phyloP scores from a whole-genome alignment of 108 stramenopile genomes.

The Parietichytrium sp. region DNA sequence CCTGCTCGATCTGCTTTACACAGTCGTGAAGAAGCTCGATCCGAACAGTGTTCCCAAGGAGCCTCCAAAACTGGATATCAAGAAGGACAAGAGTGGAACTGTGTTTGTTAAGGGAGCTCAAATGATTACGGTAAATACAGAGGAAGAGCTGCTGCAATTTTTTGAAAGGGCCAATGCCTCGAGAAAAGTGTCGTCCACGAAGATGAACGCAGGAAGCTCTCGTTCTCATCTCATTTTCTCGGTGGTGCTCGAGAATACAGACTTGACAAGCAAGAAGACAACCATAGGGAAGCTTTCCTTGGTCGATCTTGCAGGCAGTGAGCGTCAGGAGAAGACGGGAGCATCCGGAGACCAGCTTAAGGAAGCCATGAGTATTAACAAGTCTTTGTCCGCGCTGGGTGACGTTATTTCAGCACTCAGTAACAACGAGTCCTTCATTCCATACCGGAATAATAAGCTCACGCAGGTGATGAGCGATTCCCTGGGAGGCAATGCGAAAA shows the following conservation, averaged over 20 bases:
- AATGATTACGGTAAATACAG: constrained; percentile 41
- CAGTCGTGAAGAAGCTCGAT: constrained; percentile 9
- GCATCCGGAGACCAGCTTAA: constrained; percentile 53
- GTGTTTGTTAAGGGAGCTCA: constrained; percentile 58
- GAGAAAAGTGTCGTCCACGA: constrained; percentile 62
- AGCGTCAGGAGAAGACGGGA: constrained; percentile 56
- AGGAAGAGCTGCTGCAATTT: constrained; percentile 51
- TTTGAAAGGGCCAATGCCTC: constrained; percentile 59
- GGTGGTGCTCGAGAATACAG: constrained; percentile 53
- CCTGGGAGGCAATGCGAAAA: constrained; percentile 67
- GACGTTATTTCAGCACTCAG: constrained; percentile 70
- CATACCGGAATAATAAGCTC: constrained; percentile 65
- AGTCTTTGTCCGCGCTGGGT: constrained; percentile 67
- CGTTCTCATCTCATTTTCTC: constrained; percentile 62
- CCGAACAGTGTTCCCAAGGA: not conserved
- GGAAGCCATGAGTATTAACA: constrained; percentile 73
- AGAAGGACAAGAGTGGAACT: constrained; percentile 59
- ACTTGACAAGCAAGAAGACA: constrained; percentile 61
- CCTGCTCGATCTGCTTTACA: constrained; percentile 57
- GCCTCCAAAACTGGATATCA: constrained; percentile 64
- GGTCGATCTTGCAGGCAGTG: constrained; percentile 57
- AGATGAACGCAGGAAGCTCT: constrained; percentile 66
- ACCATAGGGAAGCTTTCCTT: constrained; percentile 53
- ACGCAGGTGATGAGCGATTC: constrained; percentile 69
- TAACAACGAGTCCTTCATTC: constrained; percentile 46